These are phyloP conservation scores for Fragaria iinumae DNA, from an alignment of 306 rosid species.

Conservation along the genomic window DNA sequence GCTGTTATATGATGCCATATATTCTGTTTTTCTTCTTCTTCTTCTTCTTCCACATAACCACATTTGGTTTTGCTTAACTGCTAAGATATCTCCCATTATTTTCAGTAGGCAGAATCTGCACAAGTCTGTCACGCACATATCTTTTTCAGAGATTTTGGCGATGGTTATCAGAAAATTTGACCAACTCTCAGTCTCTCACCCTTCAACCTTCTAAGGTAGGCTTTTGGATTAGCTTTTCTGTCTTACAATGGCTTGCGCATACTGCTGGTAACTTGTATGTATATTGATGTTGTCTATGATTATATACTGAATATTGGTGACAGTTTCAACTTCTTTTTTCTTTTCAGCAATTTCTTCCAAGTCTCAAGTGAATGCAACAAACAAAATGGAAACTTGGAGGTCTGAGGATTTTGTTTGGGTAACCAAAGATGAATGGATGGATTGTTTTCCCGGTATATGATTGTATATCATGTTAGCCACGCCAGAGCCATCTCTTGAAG, in stretches of 20 bases:
- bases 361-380: slow-evolving; percentile 78
- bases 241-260: slow-evolving; percentile 1
- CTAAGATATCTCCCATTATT: not conserved
- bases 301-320: slow-evolving; percentile 12
- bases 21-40: slow-evolving; percentile 7
- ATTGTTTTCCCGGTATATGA: slow-evolving; percentile 15
- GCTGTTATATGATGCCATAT: not conserved
- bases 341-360: slow-evolving; percentile 69
- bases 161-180: slow-evolving; percentile 42
- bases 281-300: not conserved
- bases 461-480: not conserved
- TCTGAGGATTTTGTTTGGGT: slow-evolving; percentile 84
- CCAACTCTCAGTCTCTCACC: slow-evolving; percentile 20
- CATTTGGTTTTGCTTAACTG: not conserved
- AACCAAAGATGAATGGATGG: slow-evolving; percentile 75
- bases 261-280: not conserved
- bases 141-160: slow-evolving; percentile 70
- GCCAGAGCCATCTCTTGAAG: not conserved
- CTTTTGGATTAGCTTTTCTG: slow-evolving; percentile 7
- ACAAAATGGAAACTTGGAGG: slow-evolving; percentile 42
- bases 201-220: slow-evolving; percentile 60
- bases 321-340: not conserved
- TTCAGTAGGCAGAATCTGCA: slow-evolving; percentile 87
- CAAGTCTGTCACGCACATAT: slow-evolving; percentile 61
- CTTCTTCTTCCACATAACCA: not conserved